Evolutionary conservation across 768 basidiomycete genomes (phyloP).

Genomic region (Heimioporus sp.): DNA sequence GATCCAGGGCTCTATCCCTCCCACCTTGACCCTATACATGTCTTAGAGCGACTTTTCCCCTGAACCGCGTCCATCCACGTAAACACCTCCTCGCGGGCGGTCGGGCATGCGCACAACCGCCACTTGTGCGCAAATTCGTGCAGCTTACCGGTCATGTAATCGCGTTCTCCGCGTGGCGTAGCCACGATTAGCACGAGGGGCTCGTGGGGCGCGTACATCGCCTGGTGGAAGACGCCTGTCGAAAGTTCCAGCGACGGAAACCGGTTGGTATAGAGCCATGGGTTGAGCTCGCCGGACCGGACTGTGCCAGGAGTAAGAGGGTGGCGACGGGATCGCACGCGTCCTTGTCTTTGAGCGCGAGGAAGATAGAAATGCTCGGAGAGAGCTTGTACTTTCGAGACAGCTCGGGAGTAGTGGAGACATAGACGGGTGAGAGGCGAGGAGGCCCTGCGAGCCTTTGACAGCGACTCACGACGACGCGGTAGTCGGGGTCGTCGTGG

Average conservation of each 20-base stretch:
- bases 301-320: constrained; percentile 28
- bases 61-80: constrained; percentile 84
- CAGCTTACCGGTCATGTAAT: constrained; percentile 45
- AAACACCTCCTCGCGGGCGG: constrained; percentile 65
- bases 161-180: constrained; percentile 35
- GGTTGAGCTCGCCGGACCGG: constrained; percentile 26
- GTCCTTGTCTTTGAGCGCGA: constrained; percentile 65
- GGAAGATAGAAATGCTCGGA: no score
- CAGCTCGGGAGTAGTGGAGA: no score
- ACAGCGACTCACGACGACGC: constrained; percentile 34
- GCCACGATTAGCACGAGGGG: constrained; percentile 81
- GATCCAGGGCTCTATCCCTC: constrained; percentile 21
- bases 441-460: no score
- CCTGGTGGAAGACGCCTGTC: constrained; percentile 76
- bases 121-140: constrained; percentile 59
- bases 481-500: constrained; percentile 33
- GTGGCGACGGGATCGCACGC: constrained; percentile 42
- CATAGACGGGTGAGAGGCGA: no score
- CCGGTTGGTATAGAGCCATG: constrained; percentile 70
- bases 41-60: constrained; percentile 87
- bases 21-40: constrained; percentile 60
- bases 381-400: no score
- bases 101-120: constrained; percentile 35
- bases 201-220: constrained; percentile 77
- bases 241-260: constrained; percentile 76